These are phyloP conservation scores for Cryptococcus sp. DNA, from an alignment of 1,284 basidiomycete species.

Conservation along the genomic window DNA sequence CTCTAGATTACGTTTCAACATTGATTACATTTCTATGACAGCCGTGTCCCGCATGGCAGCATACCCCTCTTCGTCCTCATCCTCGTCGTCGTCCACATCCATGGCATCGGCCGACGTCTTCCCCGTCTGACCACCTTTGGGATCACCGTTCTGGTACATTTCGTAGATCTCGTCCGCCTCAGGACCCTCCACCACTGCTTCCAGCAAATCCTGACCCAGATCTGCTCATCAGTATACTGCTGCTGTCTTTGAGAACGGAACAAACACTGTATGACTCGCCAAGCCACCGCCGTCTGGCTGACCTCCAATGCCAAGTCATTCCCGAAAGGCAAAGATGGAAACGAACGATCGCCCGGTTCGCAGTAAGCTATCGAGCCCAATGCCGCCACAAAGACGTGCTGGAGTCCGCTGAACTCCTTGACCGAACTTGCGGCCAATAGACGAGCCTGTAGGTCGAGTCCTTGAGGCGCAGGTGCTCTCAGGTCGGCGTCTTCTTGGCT, in stretches of 20 bases:
- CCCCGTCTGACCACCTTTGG: slow-evolving; percentile 14
- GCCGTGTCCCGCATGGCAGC: background rate
- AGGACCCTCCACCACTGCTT: slow-evolving; percentile 68
- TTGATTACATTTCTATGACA: background rate
- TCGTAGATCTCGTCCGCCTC: slow-evolving; percentile 63
- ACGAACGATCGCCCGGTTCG: slow-evolving; percentile 50
- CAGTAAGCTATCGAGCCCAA: slow-evolving; percentile 71
- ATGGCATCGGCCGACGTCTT: slow-evolving; percentile 13
- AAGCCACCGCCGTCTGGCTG: slow-evolving; percentile 4
- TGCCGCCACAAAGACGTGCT: slow-evolving; percentile 69
- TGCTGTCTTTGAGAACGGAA: background rate
- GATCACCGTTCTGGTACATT: slow-evolving; percentile 52
- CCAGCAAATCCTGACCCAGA: slow-evolving; percentile 63
- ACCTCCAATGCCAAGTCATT: no score
- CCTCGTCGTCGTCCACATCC: slow-evolving; percentile 9
- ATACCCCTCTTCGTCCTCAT: slow-evolving; percentile 1
- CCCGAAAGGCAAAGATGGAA: no score
- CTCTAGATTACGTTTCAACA: no score
- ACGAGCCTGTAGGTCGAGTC: slow-evolving; percentile 27
- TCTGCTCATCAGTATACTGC: slow-evolving; percentile 48
- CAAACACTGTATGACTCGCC: slow-evolving; percentile 38
- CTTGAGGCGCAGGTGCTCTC: slow-evolving; percentile 14
- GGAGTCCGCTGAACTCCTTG: slow-evolving; percentile 59
- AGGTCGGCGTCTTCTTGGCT: background rate
- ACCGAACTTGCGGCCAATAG: slow-evolving; percentile 13